phyloP scores from a whole-genome alignment of 805 yeast genomes.

The Kuraishia cidri region DNA sequence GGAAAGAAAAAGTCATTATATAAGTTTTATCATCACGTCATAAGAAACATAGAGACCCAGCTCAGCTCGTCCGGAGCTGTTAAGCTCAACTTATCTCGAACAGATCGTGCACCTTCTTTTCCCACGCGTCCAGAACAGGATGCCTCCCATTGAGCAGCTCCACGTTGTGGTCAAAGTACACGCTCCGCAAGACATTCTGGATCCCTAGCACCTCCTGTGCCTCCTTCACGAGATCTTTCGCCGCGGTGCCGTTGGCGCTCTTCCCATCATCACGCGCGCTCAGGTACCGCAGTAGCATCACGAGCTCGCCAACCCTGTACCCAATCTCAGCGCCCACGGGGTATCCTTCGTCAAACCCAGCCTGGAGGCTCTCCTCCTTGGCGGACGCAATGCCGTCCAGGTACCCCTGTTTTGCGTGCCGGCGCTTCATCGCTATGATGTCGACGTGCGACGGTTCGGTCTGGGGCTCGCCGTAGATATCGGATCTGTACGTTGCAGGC shows the following conservation, averaged over 20 bases:
- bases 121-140: slow-evolving; percentile 17
- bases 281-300: too few species aligned
- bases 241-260: too few species aligned
- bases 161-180: slow-evolving; percentile 44
- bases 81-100: too few species aligned
- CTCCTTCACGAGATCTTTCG: too few species aligned
- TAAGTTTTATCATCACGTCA: not conserved
- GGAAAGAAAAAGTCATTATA: too few species aligned
- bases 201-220: too few species aligned
- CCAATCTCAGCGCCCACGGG: slow-evolving; percentile 72
- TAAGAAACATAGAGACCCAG: not conserved
- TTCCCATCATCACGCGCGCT: too few species aligned
- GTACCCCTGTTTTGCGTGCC: slow-evolving; percentile 75
- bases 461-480: slow-evolving; percentile 25
- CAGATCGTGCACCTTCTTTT: not conserved
- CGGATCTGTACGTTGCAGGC: slow-evolving; percentile 17
- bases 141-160: slow-evolving; percentile 22
- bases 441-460: slow-evolving; percentile 14
- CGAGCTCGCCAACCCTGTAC: slow-evolving; percentile 48
- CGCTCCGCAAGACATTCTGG: slow-evolving; percentile 41
- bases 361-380: slow-evolving; percentile 62
- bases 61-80: not conserved
- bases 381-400: slow-evolving; percentile 68
- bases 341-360: slow-evolving; percentile 76
- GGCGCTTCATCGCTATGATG: slow-evolving; percentile 35